phyloP scores from a whole-genome alignment of 192 early-diverging fungal genomes.

The Umbelopsis vinacea region DNA sequence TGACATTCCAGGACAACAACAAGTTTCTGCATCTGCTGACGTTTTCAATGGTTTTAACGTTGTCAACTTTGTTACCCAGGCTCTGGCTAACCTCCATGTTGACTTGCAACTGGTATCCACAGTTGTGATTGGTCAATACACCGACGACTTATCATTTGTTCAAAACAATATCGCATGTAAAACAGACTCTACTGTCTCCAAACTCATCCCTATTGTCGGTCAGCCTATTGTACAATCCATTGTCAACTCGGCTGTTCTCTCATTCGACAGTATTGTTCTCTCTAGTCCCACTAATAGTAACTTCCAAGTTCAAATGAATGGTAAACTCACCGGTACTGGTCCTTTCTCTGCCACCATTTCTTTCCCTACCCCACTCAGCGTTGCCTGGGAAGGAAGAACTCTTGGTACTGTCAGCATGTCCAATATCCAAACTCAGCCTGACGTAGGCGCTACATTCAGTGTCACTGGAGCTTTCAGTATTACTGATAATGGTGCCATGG shows the following conservation, averaged over 20 bases:
- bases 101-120: slow-evolving; percentile 49
- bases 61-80: slow-evolving; percentile 46
- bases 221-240: slow-evolving; percentile 60
- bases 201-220: slow-evolving; percentile 57
- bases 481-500: slow-evolving; percentile 48
- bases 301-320: slow-evolving; percentile 51
- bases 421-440: slow-evolving; percentile 41
- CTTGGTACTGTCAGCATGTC: slow-evolving; percentile 55
- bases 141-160: slow-evolving; percentile 42
- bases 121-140: slow-evolving; percentile 57
- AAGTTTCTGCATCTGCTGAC: slow-evolving; percentile 23
- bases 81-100: slow-evolving; percentile 52
- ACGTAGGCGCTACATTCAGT: slow-evolving; percentile 52
- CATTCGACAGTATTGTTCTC: slow-evolving; percentile 43
- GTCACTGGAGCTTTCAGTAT: slow-evolving; percentile 47
- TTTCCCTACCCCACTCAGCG: slow-evolving; percentile 46
- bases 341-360: slow-evolving; percentile 51
- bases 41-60: slow-evolving; percentile 57
- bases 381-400: slow-evolving; percentile 43
- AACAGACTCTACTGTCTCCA: slow-evolving; percentile 51
- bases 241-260: slow-evolving; percentile 42
- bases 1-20: slow-evolving; percentile 38
- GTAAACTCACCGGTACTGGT: slow-evolving; percentile 52
- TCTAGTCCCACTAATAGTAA: slow-evolving; percentile 43
- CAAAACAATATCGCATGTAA: slow-evolving; percentile 47